A percentile compares a stretch with the other conserved stretches of the same genome.
These are phyloP conservation scores for Lupinus albus DNA, from an alignment of 306 rosid species.

Conservation along the genomic window DNA sequence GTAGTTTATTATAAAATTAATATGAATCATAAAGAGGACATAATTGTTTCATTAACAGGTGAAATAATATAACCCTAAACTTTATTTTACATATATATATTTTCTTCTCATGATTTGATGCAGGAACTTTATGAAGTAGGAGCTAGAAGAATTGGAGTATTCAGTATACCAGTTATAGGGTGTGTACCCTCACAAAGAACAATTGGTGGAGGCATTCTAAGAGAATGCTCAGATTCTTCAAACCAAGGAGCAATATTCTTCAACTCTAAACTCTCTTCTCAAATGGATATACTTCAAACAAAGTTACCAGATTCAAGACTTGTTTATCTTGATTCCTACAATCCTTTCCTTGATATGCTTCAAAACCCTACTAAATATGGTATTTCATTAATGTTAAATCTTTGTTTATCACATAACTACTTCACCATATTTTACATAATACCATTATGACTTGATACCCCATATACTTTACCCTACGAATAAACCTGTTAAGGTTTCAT, in stretches of 20 bases:
- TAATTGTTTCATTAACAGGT: no score
- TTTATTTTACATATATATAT: not conserved
- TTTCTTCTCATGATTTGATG: not conserved
- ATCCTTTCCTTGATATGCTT: constrained; percentile 48
- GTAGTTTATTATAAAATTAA: no score
- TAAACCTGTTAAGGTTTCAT: no score
- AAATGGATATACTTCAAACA: constrained; percentile 41
- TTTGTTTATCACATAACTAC: not conserved
- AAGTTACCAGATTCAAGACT: constrained; percentile 55
- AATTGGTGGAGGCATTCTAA: constrained; percentile 46
- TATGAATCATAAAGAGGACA: no score
- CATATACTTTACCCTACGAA: no score
- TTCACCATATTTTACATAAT: not conserved
- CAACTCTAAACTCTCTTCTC: constrained; percentile 62
- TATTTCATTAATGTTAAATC: constrained; percentile 36
- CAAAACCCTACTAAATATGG: constrained; percentile 61
- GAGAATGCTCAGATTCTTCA: constrained; percentile 49
- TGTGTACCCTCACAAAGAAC: constrained; percentile 85
- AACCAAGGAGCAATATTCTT: constrained; percentile 65
- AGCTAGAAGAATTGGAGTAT: constrained; percentile 73
- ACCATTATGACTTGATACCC: no score
- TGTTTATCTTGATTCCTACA: constrained; percentile 62
- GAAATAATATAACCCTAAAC: no score
- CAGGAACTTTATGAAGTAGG: constrained; percentile 69
- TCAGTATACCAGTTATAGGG: constrained; percentile 64